Evolutionary conservation across 108 stramenopile genomes (phyloP).

Genomic region (Discostella pseudostelligera): DNA sequence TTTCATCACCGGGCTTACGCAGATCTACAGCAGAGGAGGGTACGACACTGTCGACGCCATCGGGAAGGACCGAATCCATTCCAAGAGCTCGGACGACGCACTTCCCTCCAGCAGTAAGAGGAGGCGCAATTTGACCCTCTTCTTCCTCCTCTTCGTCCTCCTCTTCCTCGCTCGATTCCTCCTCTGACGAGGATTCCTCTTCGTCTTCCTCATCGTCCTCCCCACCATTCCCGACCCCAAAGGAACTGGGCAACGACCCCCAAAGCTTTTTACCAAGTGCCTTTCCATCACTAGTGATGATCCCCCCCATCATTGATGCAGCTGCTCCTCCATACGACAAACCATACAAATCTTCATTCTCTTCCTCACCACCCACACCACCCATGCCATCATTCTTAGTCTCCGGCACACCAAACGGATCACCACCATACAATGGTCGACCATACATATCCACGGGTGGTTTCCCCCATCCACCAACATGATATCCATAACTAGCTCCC

Average conservation of each 20-base stretch:
- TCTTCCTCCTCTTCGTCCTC: conserved; percentile 59
- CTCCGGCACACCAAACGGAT: conserved; percentile 76
- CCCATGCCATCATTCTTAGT: conserved; percentile 16
- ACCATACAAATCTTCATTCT: conserved; percentile 37
- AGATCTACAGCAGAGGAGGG: conserved; percentile 70
- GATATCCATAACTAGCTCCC: conserved; percentile 93
- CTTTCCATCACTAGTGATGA: conserved; percentile 79
- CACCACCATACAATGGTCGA: conserved; percentile 89
- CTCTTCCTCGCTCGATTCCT: conserved; percentile 56
- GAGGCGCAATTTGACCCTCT: conserved; percentile 29
- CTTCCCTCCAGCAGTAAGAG: conserved; percentile 6
- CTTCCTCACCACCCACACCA: conserved; percentile 4
- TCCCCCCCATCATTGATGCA: conserved; percentile 16
- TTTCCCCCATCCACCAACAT: conserved; percentile 97
- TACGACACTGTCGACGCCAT: conserved; percentile 63
- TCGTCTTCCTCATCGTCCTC: conserved; percentile 70
- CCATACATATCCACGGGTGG: conserved; percentile 95
- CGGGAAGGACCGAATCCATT: conserved; percentile 49
- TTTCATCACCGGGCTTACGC: conserved; percentile 82
- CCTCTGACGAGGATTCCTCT: conserved; percentile 54
- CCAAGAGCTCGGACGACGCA: conserved; percentile 20
- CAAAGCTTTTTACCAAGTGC: conserved; percentile 68
- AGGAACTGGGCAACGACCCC: conserved; percentile 77
- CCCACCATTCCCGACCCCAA: conserved; percentile 46
- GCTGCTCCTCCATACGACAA: conserved; percentile 29